Percentiles rank a stretch among this genome's conserved stretches.
These are phyloP conservation scores for Xylariaceae sp. DNA, from an alignment of 2,329 filamentous ascomycete species.

Conservation along the genomic window DNA sequence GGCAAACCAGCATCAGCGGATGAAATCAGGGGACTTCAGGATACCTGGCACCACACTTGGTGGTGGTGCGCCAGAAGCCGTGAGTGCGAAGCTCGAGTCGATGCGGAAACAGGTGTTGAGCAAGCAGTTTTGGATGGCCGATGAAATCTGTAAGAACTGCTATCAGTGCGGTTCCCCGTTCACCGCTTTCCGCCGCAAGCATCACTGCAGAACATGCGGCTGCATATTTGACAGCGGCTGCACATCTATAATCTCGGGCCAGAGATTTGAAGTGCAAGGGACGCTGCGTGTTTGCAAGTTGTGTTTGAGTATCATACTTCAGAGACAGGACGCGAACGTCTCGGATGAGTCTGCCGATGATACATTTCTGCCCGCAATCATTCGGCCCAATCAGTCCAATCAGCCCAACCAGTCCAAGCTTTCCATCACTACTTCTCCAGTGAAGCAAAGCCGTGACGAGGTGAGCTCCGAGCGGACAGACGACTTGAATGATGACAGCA, in stretches of 20 bases:
- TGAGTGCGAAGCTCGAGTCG: slow-evolving; percentile 59
- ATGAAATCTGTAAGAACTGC: slow-evolving; percentile 96
- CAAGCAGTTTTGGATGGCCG: slow-evolving; percentile 98
- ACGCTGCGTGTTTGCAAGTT: slow-evolving; percentile 87
- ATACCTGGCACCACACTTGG: slow-evolving; percentile 54
- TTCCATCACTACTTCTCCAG: slow-evolving; percentile 29
- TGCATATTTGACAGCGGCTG: slow-evolving; percentile 98
- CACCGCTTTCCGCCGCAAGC: slow-evolving; percentile 89
- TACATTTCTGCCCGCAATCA: slow-evolving; percentile 60
- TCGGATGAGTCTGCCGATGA: slow-evolving; percentile 84
- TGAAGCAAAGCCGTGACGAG: slow-evolving; percentile 38
- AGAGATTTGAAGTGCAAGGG: slow-evolving; percentile 79
- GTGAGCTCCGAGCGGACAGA: slow-evolving; percentile 39
- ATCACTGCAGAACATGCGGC: slow-evolving; percentile 94
- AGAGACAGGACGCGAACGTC: slow-evolving; percentile 76
- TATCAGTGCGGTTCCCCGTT: slow-evolving; percentile 89
- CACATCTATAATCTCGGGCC: slow-evolving; percentile 82
- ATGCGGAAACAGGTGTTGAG: slow-evolving; percentile 84
- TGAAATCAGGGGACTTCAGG: slow-evolving; percentile 42
- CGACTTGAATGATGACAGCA: slow-evolving; percentile 41
- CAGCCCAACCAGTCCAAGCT: slow-evolving; percentile 41
- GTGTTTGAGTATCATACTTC: slow-evolving; percentile 85
- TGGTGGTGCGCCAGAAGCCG: slow-evolving; percentile 53
- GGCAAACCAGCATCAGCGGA: slow-evolving; percentile 41
- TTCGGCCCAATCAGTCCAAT: slow-evolving; percentile 50